phyloP scores from a whole-genome alignment of 2,329 filamentous ascomycete genomes.

The Nannizziopsis arthrosporioides region DNA sequence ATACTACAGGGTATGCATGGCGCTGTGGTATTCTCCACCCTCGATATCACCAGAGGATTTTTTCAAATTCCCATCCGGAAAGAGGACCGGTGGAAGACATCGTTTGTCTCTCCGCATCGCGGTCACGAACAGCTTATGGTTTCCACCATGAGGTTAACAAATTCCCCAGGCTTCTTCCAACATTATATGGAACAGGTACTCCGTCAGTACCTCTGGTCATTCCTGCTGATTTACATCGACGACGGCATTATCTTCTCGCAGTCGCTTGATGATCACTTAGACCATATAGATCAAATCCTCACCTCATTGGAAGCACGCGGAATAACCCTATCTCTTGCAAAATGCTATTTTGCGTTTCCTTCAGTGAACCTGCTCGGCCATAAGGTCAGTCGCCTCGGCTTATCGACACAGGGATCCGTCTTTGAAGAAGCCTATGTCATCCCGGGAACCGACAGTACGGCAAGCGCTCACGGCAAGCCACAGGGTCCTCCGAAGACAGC shows the following conservation, averaged over 20 bases:
- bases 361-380: not conserved
- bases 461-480: too few species aligned
- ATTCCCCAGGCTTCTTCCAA: slow-evolving; percentile 3
- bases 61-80: not conserved
- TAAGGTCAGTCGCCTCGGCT: not conserved
- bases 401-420: not conserved
- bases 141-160: not conserved
- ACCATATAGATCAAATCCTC: not conserved
- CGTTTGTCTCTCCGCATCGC: not conserved
- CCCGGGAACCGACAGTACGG: too few species aligned
- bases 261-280: not conserved
- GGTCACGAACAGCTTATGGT: not conserved
- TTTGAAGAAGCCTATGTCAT: too few species aligned
- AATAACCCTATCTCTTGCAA: not conserved
- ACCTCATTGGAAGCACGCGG: not conserved
- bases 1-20: not conserved
- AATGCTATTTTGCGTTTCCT: slow-evolving; percentile 1
- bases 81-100: slow-evolving; percentile 4
- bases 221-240: slow-evolving; percentile 2
- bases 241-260: not conserved
- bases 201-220: not conserved
- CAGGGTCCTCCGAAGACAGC: too few species aligned
- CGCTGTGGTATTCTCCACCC: not conserved
- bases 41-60: slow-evolving; percentile 3
- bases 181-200: slow-evolving; percentile 5